Conservation (phyloP, 1,139 yeast genomes). For the Suhomyces anneliseae region DNA sequence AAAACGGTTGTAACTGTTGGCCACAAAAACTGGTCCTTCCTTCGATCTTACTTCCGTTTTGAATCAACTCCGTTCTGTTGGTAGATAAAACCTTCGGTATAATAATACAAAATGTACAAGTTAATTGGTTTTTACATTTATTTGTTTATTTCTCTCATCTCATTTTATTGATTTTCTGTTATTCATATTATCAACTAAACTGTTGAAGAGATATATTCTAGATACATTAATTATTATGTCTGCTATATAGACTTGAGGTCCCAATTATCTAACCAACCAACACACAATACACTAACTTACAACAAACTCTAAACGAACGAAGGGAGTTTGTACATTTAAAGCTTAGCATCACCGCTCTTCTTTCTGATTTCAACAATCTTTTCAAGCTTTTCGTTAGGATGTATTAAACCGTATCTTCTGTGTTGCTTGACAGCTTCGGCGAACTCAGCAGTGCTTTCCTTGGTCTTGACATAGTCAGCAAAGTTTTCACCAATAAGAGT, state of each 20-base stretch:
- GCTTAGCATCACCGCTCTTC: constrained; percentile 18
- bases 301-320: too few relatives aligned
- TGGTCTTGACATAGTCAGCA: constrained; percentile 35
- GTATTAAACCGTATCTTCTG: constrained; percentile 64
- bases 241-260: not conserved
- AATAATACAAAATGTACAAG: too few relatives aligned
- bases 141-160: too few relatives aligned
- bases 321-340: not conserved
- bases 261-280: not conserved
- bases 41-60: too few relatives aligned
- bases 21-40: too few relatives aligned
- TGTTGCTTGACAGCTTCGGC: constrained; percentile 48
- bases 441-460: constrained; percentile 33
- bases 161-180: too few relatives aligned
- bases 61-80: too few relatives aligned
- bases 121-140: too few relatives aligned
- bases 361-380: constrained; percentile 43
- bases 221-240: not conserved
- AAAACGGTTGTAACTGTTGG: too few relatives aligned
- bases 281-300: not conserved
- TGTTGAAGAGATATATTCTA: too few relatives aligned
- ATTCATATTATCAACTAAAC: too few relatives aligned
- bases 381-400: constrained; percentile 43
- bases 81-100: too few relatives aligned
- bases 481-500: constrained; percentile 50